A percentile compares a stretch with the other conserved stretches of the same genome.
Evolutionary conservation across 345 rosid species (phyloP).

Genomic region (Salix purpurea): DNA sequence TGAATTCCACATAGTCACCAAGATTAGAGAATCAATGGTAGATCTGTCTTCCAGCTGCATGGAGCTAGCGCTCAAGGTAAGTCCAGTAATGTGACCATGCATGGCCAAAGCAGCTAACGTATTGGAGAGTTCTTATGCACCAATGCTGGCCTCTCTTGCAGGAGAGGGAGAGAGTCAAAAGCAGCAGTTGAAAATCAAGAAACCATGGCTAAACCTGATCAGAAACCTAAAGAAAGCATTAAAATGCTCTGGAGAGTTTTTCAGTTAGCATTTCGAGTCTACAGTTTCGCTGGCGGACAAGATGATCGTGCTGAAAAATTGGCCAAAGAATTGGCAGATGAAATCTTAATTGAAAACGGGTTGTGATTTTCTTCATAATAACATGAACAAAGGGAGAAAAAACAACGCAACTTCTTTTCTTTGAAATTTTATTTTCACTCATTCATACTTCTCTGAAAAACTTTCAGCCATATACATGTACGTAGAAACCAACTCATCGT

Average conservation of each 20-base stretch:
- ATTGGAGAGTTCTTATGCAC: background rate
- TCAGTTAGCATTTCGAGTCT: conserved; percentile 21
- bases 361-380: background rate
- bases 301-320: conserved; percentile 14
- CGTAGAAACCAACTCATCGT: background rate
- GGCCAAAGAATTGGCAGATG: conserved; percentile 12
- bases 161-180: conserved; percentile 13
- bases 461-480: background rate
- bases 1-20: conserved; percentile 9
- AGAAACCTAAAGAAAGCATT: background rate
- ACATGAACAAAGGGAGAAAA: background rate
- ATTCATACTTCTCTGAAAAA: too few relatives aligned
- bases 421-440: background rate
- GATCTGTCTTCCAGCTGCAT: conserved; percentile 23
- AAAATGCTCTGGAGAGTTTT: conserved; percentile 18
- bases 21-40: conserved; percentile 15
- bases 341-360: conserved; percentile 1
- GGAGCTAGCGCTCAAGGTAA: conserved; percentile 19
- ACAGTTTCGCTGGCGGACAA: conserved; percentile 18
- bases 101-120: background rate
- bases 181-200: background rate
- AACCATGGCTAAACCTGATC: background rate
- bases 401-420: background rate
- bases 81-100: too few relatives aligned
- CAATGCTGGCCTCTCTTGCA: background rate